These are phyloP conservation scores for Paraglomus occultum DNA, from an alignment of 192 early-diverging fungal genomes.

Conservation along the genomic window DNA sequence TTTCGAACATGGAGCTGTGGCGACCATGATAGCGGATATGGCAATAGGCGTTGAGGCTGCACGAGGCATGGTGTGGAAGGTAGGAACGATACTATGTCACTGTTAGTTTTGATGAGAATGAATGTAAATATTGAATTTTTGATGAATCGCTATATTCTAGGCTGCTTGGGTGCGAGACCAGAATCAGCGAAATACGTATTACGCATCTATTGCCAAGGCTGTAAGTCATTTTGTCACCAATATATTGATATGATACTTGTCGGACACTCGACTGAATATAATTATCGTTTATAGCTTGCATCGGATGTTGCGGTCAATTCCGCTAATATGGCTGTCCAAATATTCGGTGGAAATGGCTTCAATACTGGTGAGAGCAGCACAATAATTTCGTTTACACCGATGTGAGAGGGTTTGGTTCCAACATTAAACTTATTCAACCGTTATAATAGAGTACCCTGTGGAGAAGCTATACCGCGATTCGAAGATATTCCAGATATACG, in stretches of 20 bases:
- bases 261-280: not conserved
- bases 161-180: slow-evolving; percentile 84
- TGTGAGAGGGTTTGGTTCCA: not conserved
- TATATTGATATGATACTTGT: not conserved
- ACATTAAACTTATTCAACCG: slow-evolving; percentile 40
- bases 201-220: slow-evolving; percentile 92
- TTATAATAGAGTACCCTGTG: slow-evolving; percentile 82
- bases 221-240: slow-evolving; percentile 29
- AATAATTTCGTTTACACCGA: not conserved
- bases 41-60: slow-evolving; percentile 91
- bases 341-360: slow-evolving; percentile 91
- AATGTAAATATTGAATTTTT: not conserved
- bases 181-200: slow-evolving; percentile 86
- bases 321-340: slow-evolving; percentile 89
- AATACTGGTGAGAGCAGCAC: slow-evolving; percentile 38
- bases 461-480: slow-evolving; percentile 95
- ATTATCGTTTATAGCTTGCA: slow-evolving; percentile 50
- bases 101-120: not conserved
- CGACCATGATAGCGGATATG: slow-evolving; percentile 97
- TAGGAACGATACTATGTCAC: not conserved
- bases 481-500: slow-evolving; percentile 96
- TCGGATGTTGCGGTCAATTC: slow-evolving; percentile 79
- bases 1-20: slow-evolving; percentile 85
- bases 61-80: slow-evolving; percentile 80
- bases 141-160: slow-evolving; percentile 31